Evolutionary conservation across 768 basidiomycete genomes (phyloP).

Genomic region (Russula emetica): DNA sequence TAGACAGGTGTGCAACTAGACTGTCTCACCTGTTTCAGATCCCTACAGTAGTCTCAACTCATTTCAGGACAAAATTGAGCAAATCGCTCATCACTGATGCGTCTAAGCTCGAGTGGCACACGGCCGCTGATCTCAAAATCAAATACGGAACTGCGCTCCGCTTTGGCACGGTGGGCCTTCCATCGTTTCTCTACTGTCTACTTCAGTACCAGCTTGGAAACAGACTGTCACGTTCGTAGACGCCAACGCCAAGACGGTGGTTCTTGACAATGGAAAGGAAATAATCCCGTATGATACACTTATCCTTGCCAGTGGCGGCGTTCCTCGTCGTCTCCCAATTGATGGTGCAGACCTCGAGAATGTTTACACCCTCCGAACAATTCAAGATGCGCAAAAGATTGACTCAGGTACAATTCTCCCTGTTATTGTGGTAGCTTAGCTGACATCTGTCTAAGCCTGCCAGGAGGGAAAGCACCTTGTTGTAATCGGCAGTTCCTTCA

Average conservation of each 20-base stretch:
- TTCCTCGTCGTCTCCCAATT: constrained; percentile 70
- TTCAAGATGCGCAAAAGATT: constrained; percentile 68
- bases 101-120: constrained; percentile 70
- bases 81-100: constrained; percentile 78
- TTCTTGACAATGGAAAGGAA: constrained; percentile 56
- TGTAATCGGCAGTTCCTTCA: constrained; percentile 86
- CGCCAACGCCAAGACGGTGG: constrained; percentile 55
- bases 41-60: background rate
- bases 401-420: constrained; percentile 50
- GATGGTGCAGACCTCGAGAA: constrained; percentile 70
- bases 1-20: constrained; percentile 58
- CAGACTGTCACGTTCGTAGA: constrained; percentile 72
- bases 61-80: constrained; percentile 74
- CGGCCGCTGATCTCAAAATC: constrained; percentile 68
- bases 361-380: constrained; percentile 67
- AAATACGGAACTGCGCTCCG: constrained; percentile 67
- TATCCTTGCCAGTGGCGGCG: constrained; percentile 73
- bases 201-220: constrained; percentile 6
- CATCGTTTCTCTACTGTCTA: constrained; percentile 6
- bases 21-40: background rate
- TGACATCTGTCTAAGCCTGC: constrained; percentile 40
- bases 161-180: constrained; percentile 47
- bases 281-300: constrained; percentile 67
- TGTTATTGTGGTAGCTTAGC: background rate
- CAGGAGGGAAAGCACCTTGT: constrained; percentile 74